Conservation (phyloP, 2,329 filamentous ascomycete species). For the Graphilbum ipis-grandicollis region DNA sequence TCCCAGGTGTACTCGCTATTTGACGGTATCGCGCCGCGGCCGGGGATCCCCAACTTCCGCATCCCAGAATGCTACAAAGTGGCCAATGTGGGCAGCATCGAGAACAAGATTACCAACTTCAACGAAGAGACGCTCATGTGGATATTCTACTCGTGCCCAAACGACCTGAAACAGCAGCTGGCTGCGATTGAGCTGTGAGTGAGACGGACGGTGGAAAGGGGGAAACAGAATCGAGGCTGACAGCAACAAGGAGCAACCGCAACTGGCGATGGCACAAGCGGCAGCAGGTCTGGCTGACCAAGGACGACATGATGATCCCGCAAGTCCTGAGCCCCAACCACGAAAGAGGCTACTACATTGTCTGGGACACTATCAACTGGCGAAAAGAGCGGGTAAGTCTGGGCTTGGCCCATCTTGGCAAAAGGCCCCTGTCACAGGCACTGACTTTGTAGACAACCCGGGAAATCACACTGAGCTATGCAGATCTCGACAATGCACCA, state of each 20-base stretch:
- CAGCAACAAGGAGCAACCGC: conserved; percentile 31
- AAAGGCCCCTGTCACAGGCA: not conserved
- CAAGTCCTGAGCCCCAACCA: conserved; percentile 38
- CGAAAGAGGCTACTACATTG: conserved; percentile 49
- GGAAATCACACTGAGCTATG: conserved; percentile 43
- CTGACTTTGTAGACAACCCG: conserved; percentile 13
- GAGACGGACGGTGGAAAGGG: not conserved
- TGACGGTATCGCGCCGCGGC: conserved; percentile 40
- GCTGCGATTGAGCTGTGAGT: conserved; percentile 46
- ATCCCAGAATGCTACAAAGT: conserved; percentile 51
- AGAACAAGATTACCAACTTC: conserved; percentile 48
- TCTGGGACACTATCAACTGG: conserved; percentile 47
- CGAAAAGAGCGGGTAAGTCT: conserved; percentile 41
- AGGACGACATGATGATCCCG: conserved; percentile 48
- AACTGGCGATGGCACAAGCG: conserved; percentile 57
- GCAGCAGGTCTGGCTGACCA: conserved; percentile 47
- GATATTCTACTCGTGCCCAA: conserved; percentile 52
- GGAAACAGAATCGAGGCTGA: conserved; percentile 1
- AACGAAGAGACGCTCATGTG: conserved; percentile 53
- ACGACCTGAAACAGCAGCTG: conserved; percentile 44
- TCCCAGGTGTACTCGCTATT: conserved; percentile 44
- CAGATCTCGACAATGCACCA: conserved; percentile 36
- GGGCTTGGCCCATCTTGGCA: not conserved
- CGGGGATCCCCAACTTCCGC: conserved; percentile 36
- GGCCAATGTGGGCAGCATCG: conserved; percentile 46